phyloP scores from a whole-genome alignment of 2,329 filamentous ascomycete species.

The Pochonia chlamydosporia region DNA sequence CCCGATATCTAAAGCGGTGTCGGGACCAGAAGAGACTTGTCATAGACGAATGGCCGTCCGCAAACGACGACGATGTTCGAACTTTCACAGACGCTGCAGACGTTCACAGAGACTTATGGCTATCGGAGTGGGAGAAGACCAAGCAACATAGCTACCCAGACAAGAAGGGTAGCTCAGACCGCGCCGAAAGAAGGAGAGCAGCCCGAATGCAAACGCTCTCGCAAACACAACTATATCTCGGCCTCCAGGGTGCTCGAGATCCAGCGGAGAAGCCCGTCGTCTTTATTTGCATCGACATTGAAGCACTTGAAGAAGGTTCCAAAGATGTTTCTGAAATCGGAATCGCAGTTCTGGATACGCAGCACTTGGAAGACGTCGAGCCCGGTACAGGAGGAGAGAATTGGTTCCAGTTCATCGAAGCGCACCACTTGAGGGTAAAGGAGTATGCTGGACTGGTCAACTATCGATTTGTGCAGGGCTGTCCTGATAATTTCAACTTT shows the following conservation, averaged over 20 bases:
- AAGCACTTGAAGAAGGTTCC: conserved; percentile 67
- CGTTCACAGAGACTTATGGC: background rate
- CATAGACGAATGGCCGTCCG: conserved; percentile 27
- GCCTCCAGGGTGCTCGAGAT: conserved; percentile 35
- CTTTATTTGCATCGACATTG: conserved; percentile 76
- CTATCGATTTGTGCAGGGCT: conserved; percentile 61
- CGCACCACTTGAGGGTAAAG: conserved; percentile 69
- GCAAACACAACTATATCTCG: conserved; percentile 64
- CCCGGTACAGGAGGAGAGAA: conserved; percentile 57
- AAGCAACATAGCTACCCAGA: conserved; percentile 33
- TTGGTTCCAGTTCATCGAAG: conserved; percentile 64
- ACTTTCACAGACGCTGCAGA: conserved; percentile 20
- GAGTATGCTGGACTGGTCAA: conserved; percentile 67
- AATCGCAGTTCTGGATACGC: conserved; percentile 72
- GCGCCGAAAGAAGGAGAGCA: conserved; percentile 33
- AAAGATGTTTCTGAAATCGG: conserved; percentile 78
- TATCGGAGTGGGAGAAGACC: conserved; percentile 5
- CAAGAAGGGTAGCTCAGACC: background rate
- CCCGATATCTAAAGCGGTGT: conserved; percentile 61
- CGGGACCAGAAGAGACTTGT: conserved; percentile 32
- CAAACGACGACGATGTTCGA: conserved; percentile 26
- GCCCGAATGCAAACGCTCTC: conserved; percentile 49
- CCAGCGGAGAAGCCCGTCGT: conserved; percentile 31
- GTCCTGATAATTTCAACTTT: conserved; percentile 70
- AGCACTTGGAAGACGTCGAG: conserved; percentile 41